Evolutionary conservation across 148 eudicot genomes (phyloP).

Genomic region (Persicaria tinctoria): DNA sequence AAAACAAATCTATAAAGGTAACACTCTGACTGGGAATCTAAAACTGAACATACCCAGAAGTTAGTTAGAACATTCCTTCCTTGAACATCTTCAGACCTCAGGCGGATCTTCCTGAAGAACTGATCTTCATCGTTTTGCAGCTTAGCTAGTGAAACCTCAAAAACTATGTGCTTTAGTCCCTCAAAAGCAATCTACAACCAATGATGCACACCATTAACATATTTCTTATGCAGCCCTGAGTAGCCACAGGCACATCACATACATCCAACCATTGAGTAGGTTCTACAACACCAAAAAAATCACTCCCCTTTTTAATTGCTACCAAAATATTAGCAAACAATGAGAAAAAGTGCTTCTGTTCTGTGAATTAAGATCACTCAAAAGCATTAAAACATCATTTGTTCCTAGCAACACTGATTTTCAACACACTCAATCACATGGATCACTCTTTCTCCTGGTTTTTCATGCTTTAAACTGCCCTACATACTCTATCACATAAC

Average conservation of each 20-base stretch:
- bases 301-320: too few relatives aligned
- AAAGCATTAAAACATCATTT: too few relatives aligned
- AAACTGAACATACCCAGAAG: conserved; percentile 19
- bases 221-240: not conserved
- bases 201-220: not conserved
- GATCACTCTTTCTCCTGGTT: too few relatives aligned
- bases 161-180: conserved; percentile 18
- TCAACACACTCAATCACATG: too few relatives aligned
- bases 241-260: too few relatives aligned
- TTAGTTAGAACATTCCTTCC: conserved; percentile 25
- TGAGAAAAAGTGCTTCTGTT: too few relatives aligned
- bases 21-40: not conserved
- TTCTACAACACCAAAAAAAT: too few relatives aligned
- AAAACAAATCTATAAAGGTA: not conserved
- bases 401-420: too few relatives aligned
- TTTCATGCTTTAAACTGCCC: too few relatives aligned
- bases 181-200: conserved; percentile 18
- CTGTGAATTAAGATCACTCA: too few relatives aligned
- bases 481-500: not conserved
- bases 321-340: too few relatives aligned
- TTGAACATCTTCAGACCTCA: conserved; percentile 23
- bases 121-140: conserved; percentile 25
- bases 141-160: conserved; percentile 15
- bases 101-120: conserved; percentile 21
- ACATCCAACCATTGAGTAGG: too few relatives aligned